Conservation (phyloP, 768 basidiomycete species). For the Coprinopsis cinerea region DNA sequence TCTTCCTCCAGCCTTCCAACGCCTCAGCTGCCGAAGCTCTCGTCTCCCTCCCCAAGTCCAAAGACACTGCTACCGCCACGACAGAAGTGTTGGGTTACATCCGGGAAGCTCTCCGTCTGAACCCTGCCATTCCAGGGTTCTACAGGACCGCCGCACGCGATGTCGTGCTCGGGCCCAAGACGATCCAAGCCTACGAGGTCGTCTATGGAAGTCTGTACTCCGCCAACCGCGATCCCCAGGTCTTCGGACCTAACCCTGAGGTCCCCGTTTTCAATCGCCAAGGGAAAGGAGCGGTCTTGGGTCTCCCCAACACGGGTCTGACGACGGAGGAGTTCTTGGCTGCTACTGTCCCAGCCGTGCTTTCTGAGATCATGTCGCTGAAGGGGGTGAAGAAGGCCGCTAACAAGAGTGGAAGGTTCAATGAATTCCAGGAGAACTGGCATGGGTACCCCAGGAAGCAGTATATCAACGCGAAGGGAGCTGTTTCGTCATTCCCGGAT, state of each 20-base stretch:
- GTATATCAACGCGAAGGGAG: conserved; percentile 31
- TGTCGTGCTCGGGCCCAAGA: conserved; percentile 18
- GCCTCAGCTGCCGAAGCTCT: conserved; percentile 34
- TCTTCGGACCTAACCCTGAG: conserved; percentile 19
- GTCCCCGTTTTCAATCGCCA: conserved; percentile 19
- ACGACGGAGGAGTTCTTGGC: conserved; percentile 30
- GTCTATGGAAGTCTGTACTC: conserved; percentile 31
- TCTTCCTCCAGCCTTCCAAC: conserved; percentile 43
- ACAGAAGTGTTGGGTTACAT: conserved; percentile 36
- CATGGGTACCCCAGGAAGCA: conserved; percentile 24
- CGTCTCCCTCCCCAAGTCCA: conserved; percentile 25
- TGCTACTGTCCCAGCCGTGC: conserved; percentile 34
- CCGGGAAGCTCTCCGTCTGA: conserved; percentile 38
- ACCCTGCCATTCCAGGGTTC: conserved; percentile 34
- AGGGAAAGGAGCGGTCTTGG: conserved; percentile 23
- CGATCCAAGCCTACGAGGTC: conserved; percentile 24
- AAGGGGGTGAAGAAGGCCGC: conserved; percentile 33
- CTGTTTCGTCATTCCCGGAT: conserved; percentile 38
- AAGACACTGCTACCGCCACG: conserved; percentile 18
- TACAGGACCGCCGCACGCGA: conserved; percentile 31
- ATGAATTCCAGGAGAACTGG: conserved; percentile 31
- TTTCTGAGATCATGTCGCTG: conserved; percentile 40
- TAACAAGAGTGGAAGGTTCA: conserved; percentile 33
- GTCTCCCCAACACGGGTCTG: conserved; percentile 18
- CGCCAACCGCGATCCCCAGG: conserved; percentile 35